phyloP scores from a whole-genome alignment of 148 eudicot species.

The Beta vulgaris region DNA sequence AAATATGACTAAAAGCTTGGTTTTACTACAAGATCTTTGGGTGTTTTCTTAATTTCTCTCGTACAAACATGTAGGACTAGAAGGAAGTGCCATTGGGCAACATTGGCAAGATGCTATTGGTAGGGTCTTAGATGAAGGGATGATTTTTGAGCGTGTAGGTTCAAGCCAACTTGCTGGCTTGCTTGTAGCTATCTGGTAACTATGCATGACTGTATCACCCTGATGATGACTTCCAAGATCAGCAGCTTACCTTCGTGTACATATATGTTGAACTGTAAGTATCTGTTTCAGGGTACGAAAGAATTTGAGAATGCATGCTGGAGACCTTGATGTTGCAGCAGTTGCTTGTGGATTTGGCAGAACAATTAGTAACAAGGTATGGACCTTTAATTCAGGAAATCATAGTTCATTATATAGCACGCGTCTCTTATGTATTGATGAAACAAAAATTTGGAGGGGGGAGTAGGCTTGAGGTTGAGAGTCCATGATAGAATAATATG shows the following conservation, averaged over 20 bases:
- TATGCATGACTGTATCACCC: conserved; percentile 1
- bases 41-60: conserved; percentile 21
- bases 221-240: conserved; percentile 8
- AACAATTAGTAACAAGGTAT: conserved; percentile 97
- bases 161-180: conserved; percentile 90
- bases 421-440: conserved; percentile 9
- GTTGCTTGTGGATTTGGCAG: conserved; percentile 99
- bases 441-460: conserved; percentile 64
- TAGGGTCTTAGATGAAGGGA: conserved; percentile 82
- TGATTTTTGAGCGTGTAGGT: conserved; percentile 90
- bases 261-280: conserved; percentile 14
- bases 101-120: conserved; percentile 97
- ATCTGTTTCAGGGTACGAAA: conserved; percentile 73
- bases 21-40: neutral
- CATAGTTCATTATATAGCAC: neutral
- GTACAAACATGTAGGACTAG: conserved; percentile 83
- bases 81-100: conserved; percentile 95
- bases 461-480: conserved; percentile 95
- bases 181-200: conserved; percentile 92
- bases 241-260: neutral
- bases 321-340: conserved; percentile 95
- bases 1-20: too few species aligned
- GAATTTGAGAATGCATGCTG: conserved; percentile 72
- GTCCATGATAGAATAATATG: conserved; percentile 89
- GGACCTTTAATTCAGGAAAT: neutral